These are phyloP conservation scores for Phalaenopsis hybrid DNA, from an alignment of 116 monocot genomes.

Conservation along the genomic window DNA sequence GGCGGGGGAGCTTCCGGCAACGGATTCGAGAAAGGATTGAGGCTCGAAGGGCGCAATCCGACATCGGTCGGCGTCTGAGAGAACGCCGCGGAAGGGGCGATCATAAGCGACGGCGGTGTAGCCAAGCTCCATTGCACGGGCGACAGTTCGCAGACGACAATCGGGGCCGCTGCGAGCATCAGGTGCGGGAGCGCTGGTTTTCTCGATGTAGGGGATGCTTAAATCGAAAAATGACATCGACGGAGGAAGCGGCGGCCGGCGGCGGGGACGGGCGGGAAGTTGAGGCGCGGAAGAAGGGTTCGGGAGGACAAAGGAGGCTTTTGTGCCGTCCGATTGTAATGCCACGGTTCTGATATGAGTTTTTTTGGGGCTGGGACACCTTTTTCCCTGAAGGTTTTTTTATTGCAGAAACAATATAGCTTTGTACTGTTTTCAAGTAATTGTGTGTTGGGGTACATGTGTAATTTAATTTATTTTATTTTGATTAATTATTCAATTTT, in stretches of 20 bases:
- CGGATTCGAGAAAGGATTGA: conserved; percentile 27
- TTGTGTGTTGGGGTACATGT: too few species aligned
- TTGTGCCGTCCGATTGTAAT: not conserved
- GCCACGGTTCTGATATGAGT: not conserved
- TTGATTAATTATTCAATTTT: too few species aligned
- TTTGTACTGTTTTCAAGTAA: too few species aligned
- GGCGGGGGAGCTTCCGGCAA: conserved; percentile 20
- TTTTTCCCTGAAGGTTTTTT: too few species aligned
- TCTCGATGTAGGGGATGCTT: conserved; percentile 49
- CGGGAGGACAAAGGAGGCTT: not conserved
- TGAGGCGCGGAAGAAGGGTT: not conserved
- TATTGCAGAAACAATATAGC: too few species aligned
- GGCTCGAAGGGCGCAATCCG: conserved; percentile 29
- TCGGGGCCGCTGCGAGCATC: conserved; percentile 13
- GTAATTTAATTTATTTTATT: too few species aligned
- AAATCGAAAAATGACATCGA: conserved; percentile 74
- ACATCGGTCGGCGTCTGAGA: conserved; percentile 57
- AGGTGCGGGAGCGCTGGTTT: not conserved
- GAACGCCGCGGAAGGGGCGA: conserved; percentile 46
- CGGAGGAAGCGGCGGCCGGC: not conserved
- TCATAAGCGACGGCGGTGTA: conserved; percentile 82
- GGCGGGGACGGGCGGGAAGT: not conserved
- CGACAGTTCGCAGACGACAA: conserved; percentile 34
- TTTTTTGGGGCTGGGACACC: too few species aligned
- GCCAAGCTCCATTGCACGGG: conserved; percentile 66